Conservation (phyloP, 1,139 yeast species). For the Debaryomycetaceae sp. region DNA sequence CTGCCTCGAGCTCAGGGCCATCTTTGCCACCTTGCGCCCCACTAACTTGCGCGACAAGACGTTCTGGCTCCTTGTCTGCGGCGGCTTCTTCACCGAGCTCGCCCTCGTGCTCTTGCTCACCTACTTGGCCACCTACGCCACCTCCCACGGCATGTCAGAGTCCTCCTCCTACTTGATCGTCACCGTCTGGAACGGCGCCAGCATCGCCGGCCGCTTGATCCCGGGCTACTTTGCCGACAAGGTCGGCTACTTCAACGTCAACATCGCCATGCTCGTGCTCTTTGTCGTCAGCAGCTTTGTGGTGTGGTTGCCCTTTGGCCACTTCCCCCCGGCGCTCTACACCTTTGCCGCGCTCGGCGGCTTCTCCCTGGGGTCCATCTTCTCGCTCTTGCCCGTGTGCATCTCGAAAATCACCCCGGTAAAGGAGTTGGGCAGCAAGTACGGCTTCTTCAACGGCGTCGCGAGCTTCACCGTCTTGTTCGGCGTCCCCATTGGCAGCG, state of each 20-base stretch:
- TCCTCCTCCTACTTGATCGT: conserved; percentile 14
- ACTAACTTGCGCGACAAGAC: conserved; percentile 3
- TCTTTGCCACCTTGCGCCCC: neutral
- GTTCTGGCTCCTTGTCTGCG: conserved; percentile 4
- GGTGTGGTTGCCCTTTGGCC: conserved; percentile 21
- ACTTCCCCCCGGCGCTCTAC: conserved; percentile 12
- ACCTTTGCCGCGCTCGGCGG: conserved; percentile 20
- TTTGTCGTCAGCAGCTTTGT: conserved; percentile 13
- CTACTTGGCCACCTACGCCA: conserved; percentile 20
- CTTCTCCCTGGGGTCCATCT: conserved; percentile 13
- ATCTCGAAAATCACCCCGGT: conserved; percentile 19
- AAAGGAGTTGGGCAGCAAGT: conserved; percentile 19
- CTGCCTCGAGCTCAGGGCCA: neutral
- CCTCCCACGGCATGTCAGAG: conserved; percentile 14
- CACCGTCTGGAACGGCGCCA: conserved; percentile 19
- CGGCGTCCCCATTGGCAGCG: conserved; percentile 27
- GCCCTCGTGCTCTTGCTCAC: conserved; percentile 36
- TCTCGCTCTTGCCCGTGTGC: conserved; percentile 23
- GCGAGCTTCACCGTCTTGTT: conserved; percentile 18
- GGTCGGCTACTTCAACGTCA: conserved; percentile 21
- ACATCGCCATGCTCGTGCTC: conserved; percentile 11
- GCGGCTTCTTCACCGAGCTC: conserved; percentile 24
- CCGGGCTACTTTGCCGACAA: conserved; percentile 21
- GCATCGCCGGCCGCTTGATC: conserved; percentile 20
- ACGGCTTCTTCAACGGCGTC: conserved; percentile 14